These are phyloP conservation scores for Phytophthora tentaculata DNA, from an alignment of 352 stramenopile genomes.

Conservation along the genomic window DNA sequence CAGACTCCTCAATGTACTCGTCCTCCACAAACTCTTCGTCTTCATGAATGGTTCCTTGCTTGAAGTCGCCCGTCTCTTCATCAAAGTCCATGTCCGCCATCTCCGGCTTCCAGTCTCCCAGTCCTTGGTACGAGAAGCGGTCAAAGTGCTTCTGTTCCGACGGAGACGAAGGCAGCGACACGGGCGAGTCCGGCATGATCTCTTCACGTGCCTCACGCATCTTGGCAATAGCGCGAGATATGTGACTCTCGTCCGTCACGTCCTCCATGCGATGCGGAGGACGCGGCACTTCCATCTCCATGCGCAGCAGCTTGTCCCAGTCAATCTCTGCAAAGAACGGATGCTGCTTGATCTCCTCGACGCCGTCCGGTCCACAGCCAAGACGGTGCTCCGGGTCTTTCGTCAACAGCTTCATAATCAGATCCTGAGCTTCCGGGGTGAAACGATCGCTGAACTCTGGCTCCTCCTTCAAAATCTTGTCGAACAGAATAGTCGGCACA, in stretches of 20 bases:
- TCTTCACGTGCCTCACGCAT: constrained; percentile 74
- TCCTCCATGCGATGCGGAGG: constrained; percentile 78
- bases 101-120: constrained; percentile 64
- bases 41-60: constrained; percentile 59
- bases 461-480: constrained; percentile 83
- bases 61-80: constrained; percentile 62
- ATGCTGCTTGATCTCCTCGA: constrained; percentile 77
- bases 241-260: constrained; percentile 70
- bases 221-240: constrained; percentile 70
- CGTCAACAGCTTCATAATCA: constrained; percentile 63
- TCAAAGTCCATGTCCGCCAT: constrained; percentile 75
- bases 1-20: constrained; percentile 38
- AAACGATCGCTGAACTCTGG: constrained; percentile 74
- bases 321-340: constrained; percentile 78
- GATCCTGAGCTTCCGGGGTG: constrained; percentile 66
- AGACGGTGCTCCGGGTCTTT: constrained; percentile 64
- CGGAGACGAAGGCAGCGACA: constrained; percentile 67
- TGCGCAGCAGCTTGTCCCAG: constrained; percentile 62
- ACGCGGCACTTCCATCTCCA: constrained; percentile 68
- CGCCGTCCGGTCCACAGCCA: constrained; percentile 60
- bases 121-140: constrained; percentile 73
- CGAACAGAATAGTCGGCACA: constrained; percentile 69
- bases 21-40: constrained; percentile 66
- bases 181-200: constrained; percentile 74
- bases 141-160: constrained; percentile 78